phyloP scores from a whole-genome alignment of 129 eudicot species.

The Scalesia atractyloides region DNA sequence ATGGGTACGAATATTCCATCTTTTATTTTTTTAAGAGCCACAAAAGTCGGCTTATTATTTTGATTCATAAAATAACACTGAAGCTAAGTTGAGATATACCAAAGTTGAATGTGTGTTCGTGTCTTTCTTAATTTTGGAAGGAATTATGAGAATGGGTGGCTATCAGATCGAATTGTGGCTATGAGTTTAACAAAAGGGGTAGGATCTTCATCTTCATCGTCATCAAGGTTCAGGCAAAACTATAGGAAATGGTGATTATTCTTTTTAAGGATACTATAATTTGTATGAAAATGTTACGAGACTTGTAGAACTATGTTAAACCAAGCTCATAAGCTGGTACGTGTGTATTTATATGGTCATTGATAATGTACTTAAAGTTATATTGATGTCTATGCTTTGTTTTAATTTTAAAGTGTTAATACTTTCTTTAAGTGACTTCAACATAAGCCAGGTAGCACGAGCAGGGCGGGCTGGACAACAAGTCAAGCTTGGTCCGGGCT shows the following conservation, averaged over 20 bases:
- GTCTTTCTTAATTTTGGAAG: not conserved
- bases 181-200: slow-evolving; percentile 20
- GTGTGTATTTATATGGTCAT: too few species aligned
- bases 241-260: not conserved
- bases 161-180: slow-evolving; percentile 15
- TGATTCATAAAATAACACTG: not conserved
- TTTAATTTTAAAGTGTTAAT: too few species aligned
- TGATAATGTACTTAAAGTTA: not conserved
- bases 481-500: too few species aligned
- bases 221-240: not conserved
- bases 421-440: too few species aligned
- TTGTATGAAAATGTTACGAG: not conserved
- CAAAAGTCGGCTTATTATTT: not conserved
- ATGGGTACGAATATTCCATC: slow-evolving; percentile 12
- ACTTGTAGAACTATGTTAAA: not conserved
- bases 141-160: not conserved
- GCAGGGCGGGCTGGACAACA: too few species aligned
- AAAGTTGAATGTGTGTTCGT: not conserved
- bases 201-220: slow-evolving; percentile 9
- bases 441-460: too few species aligned
- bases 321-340: not conserved
- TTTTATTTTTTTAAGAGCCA: not conserved
- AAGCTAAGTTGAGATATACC: not conserved
- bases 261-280: not conserved
- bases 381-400: too few species aligned